Percentiles rank a stretch among this genome's conserved stretches.
phyloP scores from a whole-genome alignment of 2,329 filamentous ascomycete species.

The Aspergillus sp. region DNA sequence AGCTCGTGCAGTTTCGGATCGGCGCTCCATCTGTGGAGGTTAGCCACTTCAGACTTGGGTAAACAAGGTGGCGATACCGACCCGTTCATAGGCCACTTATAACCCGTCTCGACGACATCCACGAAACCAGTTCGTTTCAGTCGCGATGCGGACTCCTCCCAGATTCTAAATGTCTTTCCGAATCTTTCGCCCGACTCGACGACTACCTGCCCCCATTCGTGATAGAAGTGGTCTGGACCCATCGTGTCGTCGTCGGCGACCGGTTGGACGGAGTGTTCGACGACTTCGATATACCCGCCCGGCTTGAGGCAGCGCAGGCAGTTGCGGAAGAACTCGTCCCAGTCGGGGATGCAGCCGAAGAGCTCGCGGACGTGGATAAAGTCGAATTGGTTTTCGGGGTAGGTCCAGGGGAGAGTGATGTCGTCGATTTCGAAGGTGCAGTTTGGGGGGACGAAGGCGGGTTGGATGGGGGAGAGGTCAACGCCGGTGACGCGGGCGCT shows the following conservation, averaged over 20 bases:
- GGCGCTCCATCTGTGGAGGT: slow-evolving; percentile 17
- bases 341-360: slow-evolving; percentile 48
- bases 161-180: slow-evolving; percentile 34
- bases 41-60: not conserved
- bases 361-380: slow-evolving; percentile 49
- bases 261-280: slow-evolving; percentile 35
- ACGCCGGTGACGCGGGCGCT: slow-evolving; percentile 47
- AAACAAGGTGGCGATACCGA: not conserved
- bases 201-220: slow-evolving; percentile 18
- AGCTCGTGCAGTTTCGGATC: slow-evolving; percentile 24
- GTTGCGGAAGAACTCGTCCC: slow-evolving; percentile 41
- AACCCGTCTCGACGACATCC: slow-evolving; percentile 22
- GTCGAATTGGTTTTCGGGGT: slow-evolving; percentile 37
- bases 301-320: slow-evolving; percentile 24
- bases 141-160: slow-evolving; percentile 20
- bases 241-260: slow-evolving; percentile 21
- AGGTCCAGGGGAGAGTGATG: slow-evolving; percentile 37
- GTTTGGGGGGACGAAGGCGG: slow-evolving; percentile 47
- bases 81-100: slow-evolving; percentile 26
- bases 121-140: slow-evolving; percentile 28
- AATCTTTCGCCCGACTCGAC: slow-evolving; percentile 17
- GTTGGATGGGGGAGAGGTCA: slow-evolving; percentile 53
- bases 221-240: slow-evolving; percentile 18
- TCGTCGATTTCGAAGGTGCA: slow-evolving; percentile 51
- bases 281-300: slow-evolving; percentile 42